A percentile compares a stretch with the other conserved stretches of the same genome.
Evolutionary conservation across 805 yeast species (phyloP).

Genomic region (Wickerhamiella parazyma): DNA sequence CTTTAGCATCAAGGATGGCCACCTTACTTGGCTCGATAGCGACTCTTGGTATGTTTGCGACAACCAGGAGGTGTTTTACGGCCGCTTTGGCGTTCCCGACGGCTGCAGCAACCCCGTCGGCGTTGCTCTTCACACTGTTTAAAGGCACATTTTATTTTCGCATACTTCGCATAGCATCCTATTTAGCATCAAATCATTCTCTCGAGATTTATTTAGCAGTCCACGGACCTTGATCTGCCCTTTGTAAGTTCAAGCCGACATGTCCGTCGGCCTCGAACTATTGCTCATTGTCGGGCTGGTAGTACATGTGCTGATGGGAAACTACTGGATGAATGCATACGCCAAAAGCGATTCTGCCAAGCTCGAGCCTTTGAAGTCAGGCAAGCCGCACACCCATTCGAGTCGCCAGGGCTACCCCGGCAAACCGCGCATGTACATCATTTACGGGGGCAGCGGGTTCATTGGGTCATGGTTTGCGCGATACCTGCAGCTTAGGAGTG

Average conservation of each 20-base stretch:
- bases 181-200: no score
- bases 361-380: conserved; percentile 9
- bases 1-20: not conserved
- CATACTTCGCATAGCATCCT: no score
- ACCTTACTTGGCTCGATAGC: not conserved
- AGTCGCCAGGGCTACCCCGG: conserved; percentile 13
- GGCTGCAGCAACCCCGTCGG: conserved; percentile 2
- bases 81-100: not conserved
- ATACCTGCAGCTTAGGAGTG: conserved; percentile 21
- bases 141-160: no score
- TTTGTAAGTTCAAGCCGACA: not conserved
- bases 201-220: no score
- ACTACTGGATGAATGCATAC: conserved; percentile 6
- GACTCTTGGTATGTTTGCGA: not conserved
- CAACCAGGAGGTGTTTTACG: not conserved
- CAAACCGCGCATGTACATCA: conserved; percentile 15
- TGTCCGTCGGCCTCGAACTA: not conserved
- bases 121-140: not conserved
- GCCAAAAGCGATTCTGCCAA: not conserved
- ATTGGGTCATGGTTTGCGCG: conserved; percentile 24
- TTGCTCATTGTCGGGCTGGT: not conserved
- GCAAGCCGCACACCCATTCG: conserved; percentile 10
- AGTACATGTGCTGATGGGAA: not conserved
- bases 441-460: conserved; percentile 24
- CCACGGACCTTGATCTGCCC: no score